phyloP scores from a whole-genome alignment of 129 eudicot species.

The Logfia minima region DNA sequence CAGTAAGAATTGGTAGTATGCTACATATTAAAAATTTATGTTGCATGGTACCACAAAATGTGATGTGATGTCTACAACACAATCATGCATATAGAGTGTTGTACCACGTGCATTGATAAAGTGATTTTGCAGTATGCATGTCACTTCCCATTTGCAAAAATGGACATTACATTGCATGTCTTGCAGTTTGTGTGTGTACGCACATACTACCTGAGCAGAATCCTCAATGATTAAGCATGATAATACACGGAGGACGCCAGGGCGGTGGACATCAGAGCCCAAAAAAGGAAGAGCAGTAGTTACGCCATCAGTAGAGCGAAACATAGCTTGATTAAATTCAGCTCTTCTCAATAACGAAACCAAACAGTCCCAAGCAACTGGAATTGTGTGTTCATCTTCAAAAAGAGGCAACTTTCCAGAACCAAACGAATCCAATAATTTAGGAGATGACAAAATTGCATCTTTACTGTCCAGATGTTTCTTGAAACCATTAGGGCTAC shows the following conservation, averaged over 20 bases:
- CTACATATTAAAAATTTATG: not conserved
- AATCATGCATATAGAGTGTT: no score
- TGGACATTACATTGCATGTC: not conserved
- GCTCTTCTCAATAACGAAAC: conserved; percentile 87
- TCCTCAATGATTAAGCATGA: conserved; percentile 93
- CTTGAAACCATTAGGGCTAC: conserved; percentile 69
- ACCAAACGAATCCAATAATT: conserved; percentile 60
- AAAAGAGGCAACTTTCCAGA: conserved; percentile 74
- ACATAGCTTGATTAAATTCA: conserved; percentile 80
- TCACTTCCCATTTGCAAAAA: no score
- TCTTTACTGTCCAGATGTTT: conserved; percentile 78
- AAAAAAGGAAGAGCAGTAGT: conserved; percentile 65
- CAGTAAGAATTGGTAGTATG: not conserved
- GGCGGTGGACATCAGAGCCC: conserved; percentile 80
- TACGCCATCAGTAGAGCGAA: conserved; percentile 84
- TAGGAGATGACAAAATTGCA: conserved; percentile 81
- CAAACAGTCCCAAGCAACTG: conserved; percentile 91
- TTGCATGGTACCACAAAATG: no score
- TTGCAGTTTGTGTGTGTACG: not conserved
- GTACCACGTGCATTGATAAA: no score
- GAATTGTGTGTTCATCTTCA: conserved; percentile 65
- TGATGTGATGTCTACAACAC: no score
- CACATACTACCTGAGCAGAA: conserved; percentile 58
- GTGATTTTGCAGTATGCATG: no score
- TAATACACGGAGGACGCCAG: conserved; percentile 86